A percentile compares a stretch with the other conserved stretches of the same genome.
Conservation (phyloP, 2,329 filamentous ascomycete genomes). For the Coniochaeta sp. region DNA sequence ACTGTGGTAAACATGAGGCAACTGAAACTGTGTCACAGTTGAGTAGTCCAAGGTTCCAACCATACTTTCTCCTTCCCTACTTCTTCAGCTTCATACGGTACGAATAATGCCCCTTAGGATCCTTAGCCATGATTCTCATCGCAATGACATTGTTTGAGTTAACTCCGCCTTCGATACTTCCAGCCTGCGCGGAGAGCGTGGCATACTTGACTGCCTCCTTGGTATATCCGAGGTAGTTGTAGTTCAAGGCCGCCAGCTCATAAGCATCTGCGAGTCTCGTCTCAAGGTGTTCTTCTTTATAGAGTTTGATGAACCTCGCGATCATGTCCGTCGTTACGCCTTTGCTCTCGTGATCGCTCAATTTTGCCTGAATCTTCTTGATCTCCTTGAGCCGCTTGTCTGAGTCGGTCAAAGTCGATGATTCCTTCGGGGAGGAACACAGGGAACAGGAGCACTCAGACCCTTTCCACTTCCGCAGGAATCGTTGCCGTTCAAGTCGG, state of each 20-base stretch:
- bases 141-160: slow-evolving; percentile 23
- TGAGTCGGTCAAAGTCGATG: slow-evolving; percentile 8
- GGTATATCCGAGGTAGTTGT: slow-evolving; percentile 25
- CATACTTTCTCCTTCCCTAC: no score
- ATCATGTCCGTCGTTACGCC: slow-evolving; percentile 19
- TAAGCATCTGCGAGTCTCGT: slow-evolving; percentile 29
- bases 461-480: slow-evolving; percentile 21
- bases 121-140: slow-evolving; percentile 23
- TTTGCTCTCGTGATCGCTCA: slow-evolving; percentile 16
- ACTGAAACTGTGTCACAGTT: no score
- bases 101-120: slow-evolving; percentile 23
- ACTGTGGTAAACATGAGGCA: no score
- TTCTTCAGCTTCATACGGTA: slow-evolving; percentile 9
- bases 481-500: slow-evolving; percentile 16
- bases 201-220: slow-evolving; percentile 25
- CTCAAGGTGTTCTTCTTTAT: slow-evolving; percentile 26
- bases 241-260: slow-evolving; percentile 30
- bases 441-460: slow-evolving; percentile 27
- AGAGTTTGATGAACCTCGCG: slow-evolving; percentile 22
- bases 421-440: slow-evolving; percentile 17
- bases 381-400: slow-evolving; percentile 22
- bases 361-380: slow-evolving; percentile 16
- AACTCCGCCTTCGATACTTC: slow-evolving; percentile 27
- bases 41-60: not conserved
- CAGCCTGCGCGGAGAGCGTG: slow-evolving; percentile 22